Evolutionary conservation across 768 basidiomycete species (phyloP), one percentile per base, ranked within the genome.

Genomic region (Auriscalpium orientale): DNA sequence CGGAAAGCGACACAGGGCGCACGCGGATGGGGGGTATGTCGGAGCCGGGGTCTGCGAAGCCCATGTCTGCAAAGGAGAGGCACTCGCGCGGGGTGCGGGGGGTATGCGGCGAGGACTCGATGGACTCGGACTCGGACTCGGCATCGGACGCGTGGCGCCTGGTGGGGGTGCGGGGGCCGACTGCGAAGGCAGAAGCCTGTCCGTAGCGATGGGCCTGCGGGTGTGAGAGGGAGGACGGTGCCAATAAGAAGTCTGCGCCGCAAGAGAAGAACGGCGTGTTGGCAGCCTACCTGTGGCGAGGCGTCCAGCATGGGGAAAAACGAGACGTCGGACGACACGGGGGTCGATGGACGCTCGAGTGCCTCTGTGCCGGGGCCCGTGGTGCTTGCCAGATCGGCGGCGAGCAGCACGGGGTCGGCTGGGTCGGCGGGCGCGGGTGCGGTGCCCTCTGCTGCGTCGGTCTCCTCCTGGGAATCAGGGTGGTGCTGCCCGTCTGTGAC

Each of bases 401-500:
- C 28, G 28, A 28, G 28, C 28, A 28, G 28, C 28, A 28, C 28
- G 28, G 28, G 28, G 57, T 63, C 66, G 51, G 67, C 67, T 53
- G 57, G 63, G 53, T 70, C 71, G 55, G 63, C 65, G 55, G 64
- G 13, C 13, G 48, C 33, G 22, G 21, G 47, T 16, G 5, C 22
- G 21, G 46, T 1, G 33, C 44, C 33, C 35, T 67, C 65, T 18
- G 56, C 69, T 51, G 52, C 55, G 46, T 68, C 69, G 55, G 66
- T 68, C 51, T 66, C 62, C 66, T 74, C 75, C 62, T 67, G 70
- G 60, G 71, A 74, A 64, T 74, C 75, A 66, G 70, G 71, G 65
- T 78, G 77, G 70, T 75, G 78, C 72, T 91, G 88, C 60, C 85
- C 84, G 58, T 84, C 87, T 59, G 79, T 73, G 62, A 91, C 88